Evolutionary conservation across 306 rosid species (phyloP).

Genomic region (Fagus crenata): DNA sequence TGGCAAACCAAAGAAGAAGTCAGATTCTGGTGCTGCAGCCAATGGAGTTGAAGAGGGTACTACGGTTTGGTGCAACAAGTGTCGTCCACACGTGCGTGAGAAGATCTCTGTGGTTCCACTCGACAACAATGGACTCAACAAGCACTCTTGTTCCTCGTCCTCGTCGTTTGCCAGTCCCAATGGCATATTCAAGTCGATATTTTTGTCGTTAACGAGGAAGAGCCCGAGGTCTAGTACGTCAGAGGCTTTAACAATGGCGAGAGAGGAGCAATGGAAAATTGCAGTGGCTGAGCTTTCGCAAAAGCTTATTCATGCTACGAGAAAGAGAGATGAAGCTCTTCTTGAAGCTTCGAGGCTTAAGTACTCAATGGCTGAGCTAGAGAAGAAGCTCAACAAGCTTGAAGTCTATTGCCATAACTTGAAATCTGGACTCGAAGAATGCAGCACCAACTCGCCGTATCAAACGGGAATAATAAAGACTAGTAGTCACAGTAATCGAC

Average conservation of each 20-base stretch:
- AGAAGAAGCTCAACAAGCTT: conserved; percentile 87
- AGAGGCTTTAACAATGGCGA: conserved; percentile 26
- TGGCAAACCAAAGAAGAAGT: conserved; percentile 46
- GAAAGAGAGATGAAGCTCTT: conserved; percentile 75
- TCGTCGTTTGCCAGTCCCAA: conserved; percentile 67
- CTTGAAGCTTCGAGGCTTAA: conserved; percentile 78
- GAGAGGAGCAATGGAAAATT: conserved; percentile 85
- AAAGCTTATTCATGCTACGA: conserved; percentile 69
- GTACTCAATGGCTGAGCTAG: conserved; percentile 73
- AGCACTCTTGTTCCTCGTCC: conserved; percentile 25
- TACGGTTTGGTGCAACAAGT: conserved; percentile 76
- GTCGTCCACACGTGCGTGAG: conserved; percentile 82
- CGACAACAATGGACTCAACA: conserved; percentile 43
- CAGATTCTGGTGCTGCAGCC: conserved; percentile 36
- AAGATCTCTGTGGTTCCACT: conserved; percentile 77
- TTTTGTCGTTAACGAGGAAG: conserved; percentile 63
- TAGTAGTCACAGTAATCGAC: conserved; percentile 15
- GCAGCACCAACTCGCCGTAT: conserved; percentile 42
- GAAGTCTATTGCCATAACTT: conserved; percentile 72
- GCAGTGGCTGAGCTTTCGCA: conserved; percentile 87
- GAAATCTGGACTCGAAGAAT: conserved; percentile 79
- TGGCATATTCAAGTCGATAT: conserved; percentile 66
- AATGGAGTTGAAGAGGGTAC: conserved; percentile 34
- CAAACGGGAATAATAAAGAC: not conserved
- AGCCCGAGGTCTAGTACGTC: conserved; percentile 56